A percentile compares a stretch with the other conserved stretches of the same genome.
Conservation (phyloP, 2,329 filamentous ascomycete genomes). For the Trichophaea hybrida region DNA sequence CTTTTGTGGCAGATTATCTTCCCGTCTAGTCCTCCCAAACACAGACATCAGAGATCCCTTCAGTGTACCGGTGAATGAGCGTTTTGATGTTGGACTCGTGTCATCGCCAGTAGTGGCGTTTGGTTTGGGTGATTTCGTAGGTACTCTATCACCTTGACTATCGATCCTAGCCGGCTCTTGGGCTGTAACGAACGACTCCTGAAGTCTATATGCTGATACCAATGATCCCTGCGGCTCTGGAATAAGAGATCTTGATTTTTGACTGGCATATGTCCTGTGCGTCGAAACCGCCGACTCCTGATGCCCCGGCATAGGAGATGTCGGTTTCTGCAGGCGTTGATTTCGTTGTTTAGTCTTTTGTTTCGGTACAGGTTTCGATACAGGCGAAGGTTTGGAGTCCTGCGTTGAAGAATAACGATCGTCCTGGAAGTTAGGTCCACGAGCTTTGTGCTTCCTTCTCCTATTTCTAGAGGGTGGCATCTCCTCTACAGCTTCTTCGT, state of each 20-base stretch:
- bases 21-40: not conserved
- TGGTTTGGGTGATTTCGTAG: not conserved
- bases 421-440: not conserved
- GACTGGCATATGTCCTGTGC: not conserved
- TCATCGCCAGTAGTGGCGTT: not conserved
- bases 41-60: conserved; percentile 11
- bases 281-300: not conserved
- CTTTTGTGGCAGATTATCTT: not conserved
- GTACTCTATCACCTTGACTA: not conserved
- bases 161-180: not conserved
- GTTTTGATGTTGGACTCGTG: conserved; percentile 1
- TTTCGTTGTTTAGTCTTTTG: too few relatives aligned
- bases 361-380: not conserved
- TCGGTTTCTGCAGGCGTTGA: too few relatives aligned
- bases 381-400: not conserved
- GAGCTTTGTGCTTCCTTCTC: too few relatives aligned
- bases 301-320: too few relatives aligned
- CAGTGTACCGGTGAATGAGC: conserved; percentile 8
- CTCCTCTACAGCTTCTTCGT: not conserved
- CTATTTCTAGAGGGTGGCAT: too few relatives aligned
- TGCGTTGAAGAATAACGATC: not conserved
- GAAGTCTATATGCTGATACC: not conserved
- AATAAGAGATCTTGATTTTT: not conserved
- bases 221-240: not conserved
- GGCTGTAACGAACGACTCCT: not conserved